Conservation (phyloP, 257 asterid species). For the Nicotiana benthamiana region DNA sequence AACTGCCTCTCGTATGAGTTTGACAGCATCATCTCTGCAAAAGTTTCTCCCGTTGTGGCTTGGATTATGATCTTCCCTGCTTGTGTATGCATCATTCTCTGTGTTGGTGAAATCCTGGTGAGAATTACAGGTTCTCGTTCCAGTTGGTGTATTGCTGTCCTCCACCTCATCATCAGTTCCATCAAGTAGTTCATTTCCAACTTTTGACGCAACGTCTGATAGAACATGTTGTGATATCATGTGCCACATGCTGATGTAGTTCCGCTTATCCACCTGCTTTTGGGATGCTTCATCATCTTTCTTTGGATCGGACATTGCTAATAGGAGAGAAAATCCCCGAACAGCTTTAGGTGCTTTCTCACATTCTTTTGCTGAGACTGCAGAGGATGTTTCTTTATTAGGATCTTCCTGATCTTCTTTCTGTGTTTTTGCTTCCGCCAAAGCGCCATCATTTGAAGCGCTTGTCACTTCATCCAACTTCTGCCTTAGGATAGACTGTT, state of each 20-base stretch:
- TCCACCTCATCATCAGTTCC: constrained; percentile 57
- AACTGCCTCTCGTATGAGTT: constrained; percentile 81
- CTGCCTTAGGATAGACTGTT: not conserved
- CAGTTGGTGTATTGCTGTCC: constrained; percentile 14
- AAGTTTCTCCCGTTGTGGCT: constrained; percentile 28
- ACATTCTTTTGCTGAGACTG: not conserved
- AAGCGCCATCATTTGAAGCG: not conserved
- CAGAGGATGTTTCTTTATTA: not conserved
- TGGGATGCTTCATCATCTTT: constrained; percentile 13
- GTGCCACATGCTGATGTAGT: constrained; percentile 76
- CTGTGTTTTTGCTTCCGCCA: not conserved
- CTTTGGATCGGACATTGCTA: not conserved
- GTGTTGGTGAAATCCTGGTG: not conserved
- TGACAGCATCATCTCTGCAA: constrained; percentile 62
- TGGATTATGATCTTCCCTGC: constrained; percentile 7
- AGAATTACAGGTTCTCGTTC: not conserved
- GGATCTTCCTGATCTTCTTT: not conserved
- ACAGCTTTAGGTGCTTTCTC: not conserved
- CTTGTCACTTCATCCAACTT: not conserved
- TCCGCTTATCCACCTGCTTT: constrained; percentile 28
- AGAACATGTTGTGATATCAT: constrained; percentile 85
- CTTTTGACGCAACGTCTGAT: constrained; percentile 56
- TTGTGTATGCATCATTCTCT: not conserved
- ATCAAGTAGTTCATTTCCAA: constrained; percentile 58
- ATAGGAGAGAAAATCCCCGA: constrained; percentile 5